phyloP scores from a whole-genome alignment of 164 flowering plant species.

The Platanus orientalis region DNA sequence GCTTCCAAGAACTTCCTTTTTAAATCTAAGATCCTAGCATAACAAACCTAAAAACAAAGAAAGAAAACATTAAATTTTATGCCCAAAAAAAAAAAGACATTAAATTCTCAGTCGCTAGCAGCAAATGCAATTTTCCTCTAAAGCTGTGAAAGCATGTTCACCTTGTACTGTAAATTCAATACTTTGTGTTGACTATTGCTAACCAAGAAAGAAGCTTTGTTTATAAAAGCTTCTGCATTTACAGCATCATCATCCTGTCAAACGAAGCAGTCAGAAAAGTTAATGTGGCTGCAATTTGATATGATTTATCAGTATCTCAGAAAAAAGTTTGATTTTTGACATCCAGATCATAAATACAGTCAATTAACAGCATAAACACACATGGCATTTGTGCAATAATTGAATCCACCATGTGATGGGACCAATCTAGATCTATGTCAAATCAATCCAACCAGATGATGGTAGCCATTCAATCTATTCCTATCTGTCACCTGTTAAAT shows the following conservation, averaged over 20 bases:
- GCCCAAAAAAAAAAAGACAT: too few species aligned
- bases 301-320: not conserved
- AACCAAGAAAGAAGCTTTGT: slow-evolving; percentile 92
- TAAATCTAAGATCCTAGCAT: slow-evolving; percentile 90
- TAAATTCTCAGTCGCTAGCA: too few species aligned
- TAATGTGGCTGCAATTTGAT: not conserved
- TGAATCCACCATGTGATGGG: not conserved
- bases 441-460: not conserved
- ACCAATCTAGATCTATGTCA: not conserved
- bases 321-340: not conserved
- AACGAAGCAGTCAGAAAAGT: slow-evolving; percentile 8
- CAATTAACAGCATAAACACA: not conserved
- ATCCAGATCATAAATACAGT: not conserved
- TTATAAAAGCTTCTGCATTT: slow-evolving; percentile 94
- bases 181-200: slow-evolving; percentile 91
- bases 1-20: slow-evolving; percentile 98
- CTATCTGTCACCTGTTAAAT: too few species aligned
- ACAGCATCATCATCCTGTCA: slow-evolving; percentile 97
- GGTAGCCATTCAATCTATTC: not conserved
- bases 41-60: slow-evolving; percentile 59
- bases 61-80: not conserved
- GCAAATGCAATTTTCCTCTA: too few species aligned
- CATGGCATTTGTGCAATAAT: not conserved
- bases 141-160: slow-evolving; percentile 17
- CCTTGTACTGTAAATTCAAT: slow-evolving; percentile 90